phyloP scores from a whole-genome alignment of 192 early-diverging fungal genomes.

The Backusella westeae region DNA sequence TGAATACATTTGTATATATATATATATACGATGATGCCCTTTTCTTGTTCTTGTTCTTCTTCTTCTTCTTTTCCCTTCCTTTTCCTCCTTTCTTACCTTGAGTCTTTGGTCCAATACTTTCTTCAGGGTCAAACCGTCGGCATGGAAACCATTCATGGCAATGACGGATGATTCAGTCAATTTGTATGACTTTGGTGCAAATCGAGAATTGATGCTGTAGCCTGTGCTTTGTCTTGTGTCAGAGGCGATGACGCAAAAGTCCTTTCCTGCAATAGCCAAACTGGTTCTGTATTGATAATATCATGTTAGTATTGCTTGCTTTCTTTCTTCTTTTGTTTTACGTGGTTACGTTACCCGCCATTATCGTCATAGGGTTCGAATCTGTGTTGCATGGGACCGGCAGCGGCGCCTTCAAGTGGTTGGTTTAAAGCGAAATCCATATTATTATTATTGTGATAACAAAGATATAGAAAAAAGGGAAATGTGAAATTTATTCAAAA shows the following conservation, averaged over 20 bases:
- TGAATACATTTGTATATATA: not conserved
- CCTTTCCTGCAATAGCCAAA: constrained; percentile 91
- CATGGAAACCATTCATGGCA: constrained; percentile 84
- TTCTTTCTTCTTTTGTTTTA: too few relatives aligned
- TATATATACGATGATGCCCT: not conserved
- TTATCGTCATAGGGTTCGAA: constrained; percentile 94
- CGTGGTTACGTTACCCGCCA: constrained; percentile 46
- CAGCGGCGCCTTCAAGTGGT: not conserved
- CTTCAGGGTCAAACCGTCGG: constrained; percentile 82
- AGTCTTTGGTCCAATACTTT: constrained; percentile 83
- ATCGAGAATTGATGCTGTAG: constrained; percentile 94
- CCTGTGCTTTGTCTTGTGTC: constrained; percentile 96
- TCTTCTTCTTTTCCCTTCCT: not conserved
- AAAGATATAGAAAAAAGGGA: not conserved
- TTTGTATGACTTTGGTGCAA: constrained; percentile 86
- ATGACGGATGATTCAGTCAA: constrained; percentile 85
- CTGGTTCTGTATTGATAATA: constrained; percentile 55
- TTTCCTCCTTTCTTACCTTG: constrained; percentile 55
- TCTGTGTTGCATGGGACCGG: constrained; percentile 57
- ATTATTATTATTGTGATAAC: not conserved
- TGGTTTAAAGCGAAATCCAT: constrained; percentile 15
- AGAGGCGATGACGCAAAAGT: constrained; percentile 90
- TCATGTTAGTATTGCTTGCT: too few relatives aligned
- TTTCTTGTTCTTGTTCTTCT: not conserved
- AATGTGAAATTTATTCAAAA: not conserved